Conservation (phyloP, 1,139 yeast genomes). For the Geotrichum australiense region DNA sequence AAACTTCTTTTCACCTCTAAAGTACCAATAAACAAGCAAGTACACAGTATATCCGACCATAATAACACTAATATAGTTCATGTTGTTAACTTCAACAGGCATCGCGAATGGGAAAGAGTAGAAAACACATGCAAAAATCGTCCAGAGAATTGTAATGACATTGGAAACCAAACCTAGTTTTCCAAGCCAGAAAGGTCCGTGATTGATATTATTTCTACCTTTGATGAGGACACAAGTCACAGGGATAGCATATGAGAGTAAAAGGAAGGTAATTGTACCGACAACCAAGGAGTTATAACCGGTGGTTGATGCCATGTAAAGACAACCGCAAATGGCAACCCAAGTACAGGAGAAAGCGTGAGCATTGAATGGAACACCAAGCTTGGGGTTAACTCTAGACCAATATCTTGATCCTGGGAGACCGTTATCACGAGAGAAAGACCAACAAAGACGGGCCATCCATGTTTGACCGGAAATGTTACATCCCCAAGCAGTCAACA, state of each 20-base stretch:
- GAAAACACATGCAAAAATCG: slow-evolving; percentile 55
- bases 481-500: slow-evolving; percentile 62
- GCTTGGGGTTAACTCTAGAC: slow-evolving; percentile 41
- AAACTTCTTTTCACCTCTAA: slow-evolving; percentile 5
- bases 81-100: slow-evolving; percentile 54
- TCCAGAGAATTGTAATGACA: slow-evolving; percentile 52
- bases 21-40: slow-evolving; percentile 6
- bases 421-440: slow-evolving; percentile 64
- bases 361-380: slow-evolving; percentile 48
- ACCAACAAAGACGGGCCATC: slow-evolving; percentile 73
- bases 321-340: slow-evolving; percentile 44
- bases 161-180: slow-evolving; percentile 50
- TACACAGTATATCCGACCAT: slow-evolving; percentile 15
- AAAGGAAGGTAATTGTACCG: slow-evolving; percentile 48
- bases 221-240: slow-evolving; percentile 46
- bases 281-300: slow-evolving; percentile 52
- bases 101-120: slow-evolving; percentile 70
- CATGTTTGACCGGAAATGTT: slow-evolving; percentile 67
- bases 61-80: slow-evolving; percentile 73
- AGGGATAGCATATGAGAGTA: slow-evolving; percentile 46
- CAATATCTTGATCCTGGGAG: slow-evolving; percentile 45
- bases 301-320: slow-evolving; percentile 48
- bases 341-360: slow-evolving; percentile 46
- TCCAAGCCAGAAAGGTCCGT: slow-evolving; percentile 68
- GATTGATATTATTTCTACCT: slow-evolving; percentile 53